Base-by-base conservation (phyloP, 306 rosid genomes). In the Gastrolobium villosum region DNA sequence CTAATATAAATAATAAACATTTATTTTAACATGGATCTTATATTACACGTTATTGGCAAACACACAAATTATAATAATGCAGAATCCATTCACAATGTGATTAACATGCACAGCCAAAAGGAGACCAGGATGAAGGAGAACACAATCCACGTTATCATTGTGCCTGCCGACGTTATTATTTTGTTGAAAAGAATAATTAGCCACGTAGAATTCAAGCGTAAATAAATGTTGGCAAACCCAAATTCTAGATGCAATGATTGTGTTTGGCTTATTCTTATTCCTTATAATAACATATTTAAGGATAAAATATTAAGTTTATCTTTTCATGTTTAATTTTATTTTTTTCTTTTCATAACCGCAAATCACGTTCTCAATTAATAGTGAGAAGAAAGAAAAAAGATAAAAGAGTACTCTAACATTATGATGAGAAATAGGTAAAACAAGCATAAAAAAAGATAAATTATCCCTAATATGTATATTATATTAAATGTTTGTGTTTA, bases 161-260 rank as follows among this genome's bases (percentile, higher is more conserved):
- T 20, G 26, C 26, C 26, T 43, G 52, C 72, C 5, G 11, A 36
- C 7, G 10, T 40, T 10, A 56, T 68, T 13, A 69, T 36, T 59
- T 59, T 43, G 20, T 69, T 54, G 14, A 14, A 41, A 53, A 56
- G 13, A 60, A 70, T 36, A 48, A 60, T 57, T 15, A 78, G 46
- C 52, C 15, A 45, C 7, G 41, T 37, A 31, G 2, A 31, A 32
- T 62, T 30, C 14, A 70, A 48, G 15, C 49, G 36, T 44, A 70
- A 59, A 15, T 10, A 37, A 14, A 14, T 26, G 72, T 61, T 61
- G 57, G 0, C 15, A 70, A 13, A 60, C 64, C 37, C 64, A 60
- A 14, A 61, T 79, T 40, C 72, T 49, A 70, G 46, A 34, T 32
- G 30, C 44, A 70, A 70, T 60, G 40, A 60, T 79, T 70, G 72